Evolutionary conservation across 352 stramenopile species (phyloP), one percentile per base, ranked within the genome.

Genomic region (Thraustotheca clavata): DNA sequence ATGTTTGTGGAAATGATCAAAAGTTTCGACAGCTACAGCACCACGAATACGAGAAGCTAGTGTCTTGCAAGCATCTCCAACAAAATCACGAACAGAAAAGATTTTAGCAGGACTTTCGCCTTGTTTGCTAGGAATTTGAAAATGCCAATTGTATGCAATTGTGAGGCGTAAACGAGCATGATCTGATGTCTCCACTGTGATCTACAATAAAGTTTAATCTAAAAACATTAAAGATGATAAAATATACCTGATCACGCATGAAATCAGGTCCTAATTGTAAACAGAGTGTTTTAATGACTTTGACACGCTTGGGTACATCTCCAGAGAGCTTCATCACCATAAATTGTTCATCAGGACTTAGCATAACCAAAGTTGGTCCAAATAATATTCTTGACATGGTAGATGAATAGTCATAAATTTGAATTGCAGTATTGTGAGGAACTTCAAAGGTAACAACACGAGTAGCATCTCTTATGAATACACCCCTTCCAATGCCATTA

Each of bases 371-470:
- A 4, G 80, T 89, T 22, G 83, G 83, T 0, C 83, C 83, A 68
- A 91, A 91, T 59, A 89, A 71, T 36, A 91, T 91, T 31, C 83
- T 80, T 1, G 80, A 89, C 32, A 75, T 86, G 24, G 80, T 89
- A 39, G 80, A 88, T 67, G 88, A 88, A 72, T 89, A 91, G 71
- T 91, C 80, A 63, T 91, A 91, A 8, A 91, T 78, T 67, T 91
- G 83, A 3, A 91, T 84, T 22, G 80, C 83, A 14, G 80, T 79
- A 22, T 91, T 91, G 72, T 91, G 83, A 2, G 83, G 80, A 22
- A 91, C 83, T 68, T 90, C 79, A 38, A 91, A 91, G 4, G 76
- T 88, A 7, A 91, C 83, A 16, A 91, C 73, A 4, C 79, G 73
- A 27, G 80, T 90, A 0, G 72, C 69, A 38, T 91, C 83, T 6